A percentile compares a stretch with the other conserved stretches of the same genome.
phyloP scores from a whole-genome alignment of 2,329 filamentous ascomycete genomes.

The Purpureocillium lavendulum region DNA sequence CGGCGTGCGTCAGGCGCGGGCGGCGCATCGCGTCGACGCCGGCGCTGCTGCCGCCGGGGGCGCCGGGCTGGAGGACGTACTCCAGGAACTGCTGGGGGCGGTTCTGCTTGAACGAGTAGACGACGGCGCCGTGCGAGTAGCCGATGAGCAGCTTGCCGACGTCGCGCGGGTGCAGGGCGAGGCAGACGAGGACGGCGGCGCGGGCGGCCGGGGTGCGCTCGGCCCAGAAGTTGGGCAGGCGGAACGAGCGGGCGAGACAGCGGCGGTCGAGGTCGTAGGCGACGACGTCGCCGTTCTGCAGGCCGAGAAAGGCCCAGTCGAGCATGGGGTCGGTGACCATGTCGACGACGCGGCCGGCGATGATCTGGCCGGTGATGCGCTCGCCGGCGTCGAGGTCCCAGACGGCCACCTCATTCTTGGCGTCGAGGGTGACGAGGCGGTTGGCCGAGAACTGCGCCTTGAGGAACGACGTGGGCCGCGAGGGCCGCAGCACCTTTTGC shows the following conservation, averaged over 20 bases:
- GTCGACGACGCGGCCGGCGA: conserved; percentile 66
- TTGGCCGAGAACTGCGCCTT: conserved; percentile 78
- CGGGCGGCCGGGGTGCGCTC: conserved; percentile 61
- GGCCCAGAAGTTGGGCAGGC: conserved; percentile 80
- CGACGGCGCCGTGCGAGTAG: conserved; percentile 79
- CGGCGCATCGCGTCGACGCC: conserved; percentile 54
- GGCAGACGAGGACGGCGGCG: conserved; percentile 55
- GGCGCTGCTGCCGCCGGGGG: conserved; percentile 70
- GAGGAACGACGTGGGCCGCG: conserved; percentile 65
- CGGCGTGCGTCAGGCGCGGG: conserved; percentile 70
- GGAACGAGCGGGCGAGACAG: conserved; percentile 59
- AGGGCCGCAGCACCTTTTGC: conserved; percentile 62
- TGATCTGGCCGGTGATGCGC: conserved; percentile 60
- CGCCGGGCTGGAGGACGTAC: conserved; percentile 73
- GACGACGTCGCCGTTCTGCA: conserved; percentile 74
- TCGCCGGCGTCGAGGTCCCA: conserved; percentile 70
- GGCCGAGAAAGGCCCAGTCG: conserved; percentile 84
- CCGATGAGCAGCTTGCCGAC: conserved; percentile 85
- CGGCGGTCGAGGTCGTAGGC: conserved; percentile 91
- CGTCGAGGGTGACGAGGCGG: conserved; percentile 77
- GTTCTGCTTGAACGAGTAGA: conserved; percentile 94
- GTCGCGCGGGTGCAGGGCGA: conserved; percentile 84
- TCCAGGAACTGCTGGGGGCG: conserved; percentile 69
- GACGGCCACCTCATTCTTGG: conserved; percentile 74
- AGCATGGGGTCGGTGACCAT: conserved; percentile 81